These are phyloP conservation scores for Ziziphus jujuba DNA, from an alignment of 306 rosid species.

Conservation along the genomic window DNA sequence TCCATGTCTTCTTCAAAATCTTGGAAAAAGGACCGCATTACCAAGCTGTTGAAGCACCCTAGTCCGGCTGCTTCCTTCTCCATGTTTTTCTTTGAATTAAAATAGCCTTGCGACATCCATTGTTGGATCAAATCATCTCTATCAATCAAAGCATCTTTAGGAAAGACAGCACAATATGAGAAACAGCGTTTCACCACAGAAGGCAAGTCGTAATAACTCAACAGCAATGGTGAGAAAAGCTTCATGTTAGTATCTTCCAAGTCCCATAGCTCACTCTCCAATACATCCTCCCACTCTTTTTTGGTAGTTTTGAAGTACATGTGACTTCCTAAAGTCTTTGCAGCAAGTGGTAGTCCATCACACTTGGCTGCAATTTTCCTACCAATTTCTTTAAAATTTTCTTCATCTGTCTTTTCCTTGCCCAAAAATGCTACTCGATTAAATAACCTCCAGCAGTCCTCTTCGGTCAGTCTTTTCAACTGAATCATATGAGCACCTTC, in stretches of 20 bases:
- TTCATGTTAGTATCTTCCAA: not conserved
- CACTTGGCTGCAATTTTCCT: slow-evolving; percentile 14
- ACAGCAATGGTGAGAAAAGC: not conserved
- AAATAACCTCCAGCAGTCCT: slow-evolving; percentile 10
- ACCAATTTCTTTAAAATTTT: slow-evolving; percentile 2
- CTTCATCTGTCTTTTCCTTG: not conserved
- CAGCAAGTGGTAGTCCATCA: not conserved
- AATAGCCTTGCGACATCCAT: not conserved
- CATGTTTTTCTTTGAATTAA: not conserved
- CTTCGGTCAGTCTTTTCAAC: slow-evolving; percentile 1
- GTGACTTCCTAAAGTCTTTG: not conserved
- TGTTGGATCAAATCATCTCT: not conserved
- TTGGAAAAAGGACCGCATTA: not conserved
- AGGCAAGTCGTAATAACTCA: not conserved
- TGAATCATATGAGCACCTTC: not conserved
- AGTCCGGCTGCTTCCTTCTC: not conserved
- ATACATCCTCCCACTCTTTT: not conserved
- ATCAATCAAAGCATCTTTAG: not conserved
- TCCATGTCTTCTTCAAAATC: not conserved
- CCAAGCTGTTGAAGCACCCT: not conserved
- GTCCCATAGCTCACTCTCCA: not conserved
- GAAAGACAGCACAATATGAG: not conserved
- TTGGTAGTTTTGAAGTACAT: not conserved
- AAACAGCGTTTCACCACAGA: not conserved
- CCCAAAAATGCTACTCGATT: not conserved